Percentiles rank a stretch among this genome's conserved stretches.
Conservation (phyloP, 768 basidiomycete genomes). For the Termitomyces sp. region DNA sequence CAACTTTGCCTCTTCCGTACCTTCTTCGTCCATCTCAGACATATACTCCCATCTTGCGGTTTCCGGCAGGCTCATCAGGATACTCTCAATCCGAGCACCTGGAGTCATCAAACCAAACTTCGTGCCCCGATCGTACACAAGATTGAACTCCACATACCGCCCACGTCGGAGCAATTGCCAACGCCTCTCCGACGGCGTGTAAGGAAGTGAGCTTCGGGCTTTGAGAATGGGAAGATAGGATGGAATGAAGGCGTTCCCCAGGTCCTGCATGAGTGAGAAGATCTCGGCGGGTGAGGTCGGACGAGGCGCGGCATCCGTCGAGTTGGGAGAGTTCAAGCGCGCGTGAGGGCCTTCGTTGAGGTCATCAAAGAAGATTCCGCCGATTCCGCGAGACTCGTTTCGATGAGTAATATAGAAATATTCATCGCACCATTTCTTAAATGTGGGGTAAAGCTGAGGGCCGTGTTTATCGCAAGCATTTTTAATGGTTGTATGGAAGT, state of each 20-base stretch:
- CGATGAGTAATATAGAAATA: slow-evolving; percentile 95
- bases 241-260: slow-evolving; percentile 80
- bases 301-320: slow-evolving; percentile 27
- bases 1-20: slow-evolving; percentile 61
- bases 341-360: slow-evolving; percentile 61
- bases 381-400: slow-evolving; percentile 79
- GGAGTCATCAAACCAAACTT: slow-evolving; percentile 84
- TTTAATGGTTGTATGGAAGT: slow-evolving; percentile 82
- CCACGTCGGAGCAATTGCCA: slow-evolving; percentile 94
- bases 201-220: slow-evolving; percentile 47
- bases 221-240: slow-evolving; percentile 86
- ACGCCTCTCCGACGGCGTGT: slow-evolving; percentile 62
- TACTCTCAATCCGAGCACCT: slow-evolving; percentile 83
- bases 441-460: slow-evolving; percentile 57
- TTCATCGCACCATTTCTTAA: slow-evolving; percentile 97
- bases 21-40: slow-evolving; percentile 62
- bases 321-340: slow-evolving; percentile 41
- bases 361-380: slow-evolving; percentile 97
- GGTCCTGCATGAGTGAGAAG: slow-evolving; percentile 65
- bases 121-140: slow-evolving; percentile 82
- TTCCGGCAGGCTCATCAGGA: slow-evolving; percentile 85
- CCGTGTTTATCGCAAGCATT: slow-evolving; percentile 72
- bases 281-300: slow-evolving; percentile 61
- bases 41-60: slow-evolving; percentile 89
- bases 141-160: slow-evolving; percentile 92